phyloP scores from a whole-genome alignment of 106 monocot species.

The Vanilla planifolia region DNA sequence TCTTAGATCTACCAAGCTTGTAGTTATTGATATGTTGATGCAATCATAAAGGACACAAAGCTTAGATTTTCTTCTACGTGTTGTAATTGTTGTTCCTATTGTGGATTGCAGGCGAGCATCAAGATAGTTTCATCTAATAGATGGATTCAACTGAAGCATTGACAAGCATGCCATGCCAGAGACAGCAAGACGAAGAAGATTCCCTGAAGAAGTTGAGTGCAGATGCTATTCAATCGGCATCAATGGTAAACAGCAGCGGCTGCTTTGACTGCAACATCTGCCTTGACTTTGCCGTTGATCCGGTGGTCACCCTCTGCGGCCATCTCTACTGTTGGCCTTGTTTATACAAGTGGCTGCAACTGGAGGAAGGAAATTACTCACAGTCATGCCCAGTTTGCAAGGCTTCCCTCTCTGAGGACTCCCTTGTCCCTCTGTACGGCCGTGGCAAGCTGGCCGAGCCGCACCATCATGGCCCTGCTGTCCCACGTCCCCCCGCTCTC shows the following conservation, averaged over 20 bases:
- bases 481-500: conserved; percentile 20
- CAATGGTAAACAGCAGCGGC: conserved; percentile 16
- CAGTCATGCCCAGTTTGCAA: conserved; percentile 19
- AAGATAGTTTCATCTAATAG: no score
- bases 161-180: no score
- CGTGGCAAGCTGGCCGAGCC: conserved; percentile 10
- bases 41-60: no score
- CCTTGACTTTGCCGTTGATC: conserved; percentile 33
- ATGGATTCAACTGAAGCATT: no score
- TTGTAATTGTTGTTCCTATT: no score
- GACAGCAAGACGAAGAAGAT: no score
- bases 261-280: conserved; percentile 64
- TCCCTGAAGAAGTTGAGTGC: no score
- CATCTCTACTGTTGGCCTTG: conserved; percentile 64
- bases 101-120: no score
- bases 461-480: conserved; percentile 4
- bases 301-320: conserved; percentile 54
- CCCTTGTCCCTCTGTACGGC: conserved; percentile 17
- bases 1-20: no score
- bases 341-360: conserved; percentile 41
- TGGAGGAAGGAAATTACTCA: neutral
- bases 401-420: conserved; percentile 8
- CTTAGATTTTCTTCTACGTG: no score
- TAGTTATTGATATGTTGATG: no score
- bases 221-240: no score